Base-by-base conservation (phyloP, 306 rosid species). In the Datisca glomerata region DNA sequence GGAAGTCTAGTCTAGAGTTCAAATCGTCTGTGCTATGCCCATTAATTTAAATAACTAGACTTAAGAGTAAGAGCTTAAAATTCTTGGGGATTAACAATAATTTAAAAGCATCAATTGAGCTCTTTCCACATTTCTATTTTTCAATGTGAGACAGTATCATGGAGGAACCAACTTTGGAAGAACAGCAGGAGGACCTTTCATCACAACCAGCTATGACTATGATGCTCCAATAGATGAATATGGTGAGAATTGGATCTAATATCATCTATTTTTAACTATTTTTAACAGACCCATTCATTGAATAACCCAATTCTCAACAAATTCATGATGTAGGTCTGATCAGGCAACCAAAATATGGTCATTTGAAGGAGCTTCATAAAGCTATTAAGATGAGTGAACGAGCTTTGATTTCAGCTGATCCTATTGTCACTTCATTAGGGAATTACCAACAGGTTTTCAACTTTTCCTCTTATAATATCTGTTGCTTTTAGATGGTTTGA, bases 141-240 rank as follows among this genome's bases (percentile, higher is more conserved):
- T 21, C 6, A 41, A 1, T 6, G 7, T 45, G 29, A 39, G 38
- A 64, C 52, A 91, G 98, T 91, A 84, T 66, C 98, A 91, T 44
- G 98, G 98, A 12, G 98, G 98, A 61, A 91, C 98, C 36, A 91
- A 91, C 70, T 91, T 84, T 57, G 98, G 98, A 40, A 96, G 98
- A 49, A 75, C 96, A 28, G 98, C 98, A 7, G 98, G 98, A 24
- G 98, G 98, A 38, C 98, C 98, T 49, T 91, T 91, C 78, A 61
- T 91, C 67, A 78, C 98, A 52, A 84, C 98, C 53, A 91, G 96
- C 75, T 91, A 91, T 32, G 98, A 91, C 69, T 91, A 91, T 34
- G 96, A 91, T 60, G 98, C 98, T 73, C 98, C 98, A 34, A 56
- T 91, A 11, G 98, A 91, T 67, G 98, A 91, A 73, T 91, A 80